These are phyloP conservation scores for Trichosporon sp. DNA, from an alignment of 1,284 basidiomycete species.

Conservation along the genomic window DNA sequence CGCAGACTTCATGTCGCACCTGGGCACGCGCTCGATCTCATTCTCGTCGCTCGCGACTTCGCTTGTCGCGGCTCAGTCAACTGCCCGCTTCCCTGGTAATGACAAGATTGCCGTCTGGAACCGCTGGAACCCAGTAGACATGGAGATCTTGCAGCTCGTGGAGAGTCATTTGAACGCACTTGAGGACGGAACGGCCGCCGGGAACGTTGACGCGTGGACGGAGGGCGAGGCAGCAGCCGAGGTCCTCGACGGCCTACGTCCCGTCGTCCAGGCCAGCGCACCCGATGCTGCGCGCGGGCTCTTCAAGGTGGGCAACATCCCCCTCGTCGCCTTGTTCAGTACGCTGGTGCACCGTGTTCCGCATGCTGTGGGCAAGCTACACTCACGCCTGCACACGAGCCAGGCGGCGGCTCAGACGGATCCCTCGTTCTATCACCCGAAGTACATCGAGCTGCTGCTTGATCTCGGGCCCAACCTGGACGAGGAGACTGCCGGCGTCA, in stretches of 20 bases:
- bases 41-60: slow-evolving; percentile 35
- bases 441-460: slow-evolving; percentile 46
- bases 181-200: slow-evolving; percentile 16
- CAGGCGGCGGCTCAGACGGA: background rate
- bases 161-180: slow-evolving; percentile 34
- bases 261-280: slow-evolving; percentile 21
- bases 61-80: slow-evolving; percentile 33
- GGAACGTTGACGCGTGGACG: slow-evolving; percentile 35
- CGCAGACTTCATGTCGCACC: slow-evolving; percentile 20
- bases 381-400: slow-evolving; percentile 20
- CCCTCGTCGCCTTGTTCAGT: slow-evolving; percentile 24
- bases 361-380: slow-evolving; percentile 32
- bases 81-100: slow-evolving; percentile 23
- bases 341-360: slow-evolving; percentile 36
- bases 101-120: slow-evolving; percentile 23
- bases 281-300: slow-evolving; percentile 3
- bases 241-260: slow-evolving; percentile 30
- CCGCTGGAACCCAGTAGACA: slow-evolving; percentile 38
- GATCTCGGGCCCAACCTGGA: slow-evolving; percentile 44
- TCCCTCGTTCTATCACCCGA: slow-evolving; percentile 35
- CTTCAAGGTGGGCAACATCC: slow-evolving; percentile 8
- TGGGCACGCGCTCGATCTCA: slow-evolving; percentile 16
- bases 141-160: slow-evolving; percentile 38
- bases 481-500: slow-evolving; percentile 42
- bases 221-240: slow-evolving; percentile 38